Conservation (phyloP, 2,329 filamentous ascomycete genomes). For the Cryphonectria parasitica region DNA sequence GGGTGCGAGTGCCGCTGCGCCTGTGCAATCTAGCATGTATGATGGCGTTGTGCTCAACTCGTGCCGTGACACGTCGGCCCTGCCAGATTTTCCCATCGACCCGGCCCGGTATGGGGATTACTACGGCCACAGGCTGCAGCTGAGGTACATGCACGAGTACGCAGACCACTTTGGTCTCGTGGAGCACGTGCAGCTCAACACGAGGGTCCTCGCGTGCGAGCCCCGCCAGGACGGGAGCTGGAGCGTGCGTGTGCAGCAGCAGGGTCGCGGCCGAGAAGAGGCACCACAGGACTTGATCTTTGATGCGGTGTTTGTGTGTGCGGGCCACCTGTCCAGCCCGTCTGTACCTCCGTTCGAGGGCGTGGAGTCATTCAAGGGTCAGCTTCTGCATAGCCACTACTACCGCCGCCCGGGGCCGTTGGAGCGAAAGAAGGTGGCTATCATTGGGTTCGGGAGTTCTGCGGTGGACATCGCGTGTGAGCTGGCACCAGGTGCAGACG, state of each 20-base stretch:
- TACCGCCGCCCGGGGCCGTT: conserved; percentile 41
- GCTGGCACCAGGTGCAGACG: conserved; percentile 38
- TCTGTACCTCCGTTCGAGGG: conserved; percentile 38
- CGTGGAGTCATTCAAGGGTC: conserved; percentile 39
- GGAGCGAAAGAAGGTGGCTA: conserved; percentile 42
- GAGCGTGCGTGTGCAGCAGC: conserved; percentile 35
- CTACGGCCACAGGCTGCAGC: conserved; percentile 41
- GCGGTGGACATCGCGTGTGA: conserved; percentile 46
- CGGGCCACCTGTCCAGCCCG: conserved; percentile 40
- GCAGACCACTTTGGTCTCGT: conserved; percentile 41
- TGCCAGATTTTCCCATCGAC: conserved; percentile 46
- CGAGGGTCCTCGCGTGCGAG: conserved; percentile 38
- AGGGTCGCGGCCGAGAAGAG: conserved; percentile 22
- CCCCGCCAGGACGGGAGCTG: conserved; percentile 37
- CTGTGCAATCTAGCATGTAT: conserved; percentile 39
- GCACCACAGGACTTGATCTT: conserved; percentile 33
- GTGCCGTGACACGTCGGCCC: conserved; percentile 43
- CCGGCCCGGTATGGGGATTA: conserved; percentile 43
- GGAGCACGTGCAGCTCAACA: conserved; percentile 40
- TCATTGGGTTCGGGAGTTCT: conserved; percentile 44
- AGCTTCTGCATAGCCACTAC: conserved; percentile 43
- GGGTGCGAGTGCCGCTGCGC: conserved; percentile 8
- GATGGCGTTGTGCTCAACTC: conserved; percentile 43
- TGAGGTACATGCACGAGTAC: conserved; percentile 43
- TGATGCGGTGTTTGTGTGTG: conserved; percentile 43